phyloP scores from a whole-genome alignment of 352 stramenopile genomes.

The Phytopythium sindhum region DNA sequence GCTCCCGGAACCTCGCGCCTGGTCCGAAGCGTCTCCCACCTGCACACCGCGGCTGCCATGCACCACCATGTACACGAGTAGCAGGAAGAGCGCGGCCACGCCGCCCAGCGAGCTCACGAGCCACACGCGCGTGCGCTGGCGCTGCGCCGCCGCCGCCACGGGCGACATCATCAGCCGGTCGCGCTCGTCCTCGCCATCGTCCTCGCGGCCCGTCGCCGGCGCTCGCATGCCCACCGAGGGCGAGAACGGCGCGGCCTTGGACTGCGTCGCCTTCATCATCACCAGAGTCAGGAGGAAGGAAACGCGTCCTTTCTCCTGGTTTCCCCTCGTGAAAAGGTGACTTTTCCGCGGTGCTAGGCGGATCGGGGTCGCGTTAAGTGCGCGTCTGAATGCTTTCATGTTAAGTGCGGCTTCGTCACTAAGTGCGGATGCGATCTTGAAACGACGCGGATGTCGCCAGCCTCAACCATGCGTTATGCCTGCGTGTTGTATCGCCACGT shows the following conservation, averaged over 20 bases:
- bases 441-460: neutral
- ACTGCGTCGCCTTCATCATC: neutral
- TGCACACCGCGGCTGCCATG: constrained; percentile 23
- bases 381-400: neutral
- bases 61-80: constrained; percentile 44
- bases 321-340: neutral
- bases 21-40: constrained; percentile 17
- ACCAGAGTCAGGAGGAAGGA: neutral
- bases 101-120: constrained; percentile 25
- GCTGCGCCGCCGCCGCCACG: constrained; percentile 15
- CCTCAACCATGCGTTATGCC: too few species aligned
- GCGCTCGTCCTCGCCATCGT: constrained; percentile 10
- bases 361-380: neutral
- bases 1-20: neutral
- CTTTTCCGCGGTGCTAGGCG: neutral
- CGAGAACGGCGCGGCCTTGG: neutral
- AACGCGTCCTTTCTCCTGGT: neutral
- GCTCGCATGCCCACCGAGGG: neutral
- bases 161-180: constrained; percentile 5
- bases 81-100: constrained; percentile 31
- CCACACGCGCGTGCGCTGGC: constrained; percentile 13
- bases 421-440: neutral
- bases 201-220: neutral
- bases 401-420: neutral
- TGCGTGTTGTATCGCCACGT: too few species aligned